Base-by-base conservation (phyloP, 495 filamentous ascomycete species). In the Chaetomidium leptoderma region DNA sequence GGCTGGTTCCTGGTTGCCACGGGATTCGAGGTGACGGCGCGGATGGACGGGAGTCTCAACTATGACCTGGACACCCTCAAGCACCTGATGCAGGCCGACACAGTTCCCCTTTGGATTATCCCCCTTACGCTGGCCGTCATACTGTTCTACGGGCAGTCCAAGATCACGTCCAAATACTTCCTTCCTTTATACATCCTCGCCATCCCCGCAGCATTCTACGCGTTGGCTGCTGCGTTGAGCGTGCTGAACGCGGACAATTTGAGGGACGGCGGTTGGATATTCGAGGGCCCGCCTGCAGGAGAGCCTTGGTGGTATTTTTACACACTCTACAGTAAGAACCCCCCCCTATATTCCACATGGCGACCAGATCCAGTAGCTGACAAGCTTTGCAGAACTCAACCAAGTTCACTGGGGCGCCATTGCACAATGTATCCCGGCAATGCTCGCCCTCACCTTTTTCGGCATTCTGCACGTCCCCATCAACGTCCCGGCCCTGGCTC, bases 271-370 rank as follows among this genome's bases (percentile, higher is more conserved):
- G 93, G 93, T 21, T 98, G 93, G 93, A 83, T 97, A 8, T 98
- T 98, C 64, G 81, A 88, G 63, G 86, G 85, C 0, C 92, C 93
- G 2, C 83, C 86, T 35, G 85, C 85, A 16, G 88, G 85, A 13
- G 88, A 91, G 47, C 92, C 95, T 0, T 98, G 92, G 84, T 98
- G 91, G 79, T 89, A 93, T 67, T 98, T 97, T 63, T 97, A 95
- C 74, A 89, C 87, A 0, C 84, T 96, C 44, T 98, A 96, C 73
- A 85, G 90, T 93, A 73, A 70, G 84, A 67, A n/a, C n/a, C n/a
- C n/a, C n/a, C n/a, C n/a, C n/a, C n/a, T 29, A 16, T 27, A 14
- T 23, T 6, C n/a, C 37, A 16, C 17, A 23, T 2, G 3, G 3
- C n/a, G 17, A n/a, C 3, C 4, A 24, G 6, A 9, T 0, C 2